Conservation (phyloP, 2,329 filamentous ascomycete genomes). For the Stylonectria norvegica region DNA sequence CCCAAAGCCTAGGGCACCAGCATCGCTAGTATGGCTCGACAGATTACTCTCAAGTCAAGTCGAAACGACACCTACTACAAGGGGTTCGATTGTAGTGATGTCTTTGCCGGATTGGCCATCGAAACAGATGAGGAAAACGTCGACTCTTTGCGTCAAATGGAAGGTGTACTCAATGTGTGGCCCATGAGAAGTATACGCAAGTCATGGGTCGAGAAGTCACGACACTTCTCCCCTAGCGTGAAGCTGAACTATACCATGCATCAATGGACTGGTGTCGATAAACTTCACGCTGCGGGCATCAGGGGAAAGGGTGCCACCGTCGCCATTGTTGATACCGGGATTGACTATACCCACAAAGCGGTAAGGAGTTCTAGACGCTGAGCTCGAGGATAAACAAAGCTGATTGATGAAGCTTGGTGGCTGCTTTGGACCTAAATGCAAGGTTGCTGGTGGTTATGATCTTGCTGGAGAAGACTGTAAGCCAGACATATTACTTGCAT, state of each 20-base stretch:
- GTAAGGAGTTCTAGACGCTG: conserved; percentile 16
- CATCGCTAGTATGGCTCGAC: conserved; percentile 17
- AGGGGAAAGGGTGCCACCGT: conserved; percentile 37
- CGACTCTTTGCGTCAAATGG: conserved; percentile 31
- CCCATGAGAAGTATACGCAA: conserved; percentile 27
- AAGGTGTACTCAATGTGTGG: conserved; percentile 38
- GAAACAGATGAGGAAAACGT: conserved; percentile 31
- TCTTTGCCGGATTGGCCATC: conserved; percentile 36
- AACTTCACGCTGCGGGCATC: conserved; percentile 36
- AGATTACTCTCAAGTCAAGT: conserved; percentile 18
- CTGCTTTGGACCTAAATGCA: conserved; percentile 38
- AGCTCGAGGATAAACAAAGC: background rate
- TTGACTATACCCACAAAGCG: conserved; percentile 39
- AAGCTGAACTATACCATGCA: conserved; percentile 35
- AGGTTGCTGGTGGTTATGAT: conserved; percentile 37
- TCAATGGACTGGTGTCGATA: conserved; percentile 38
- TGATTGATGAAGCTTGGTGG: conserved; percentile 33
- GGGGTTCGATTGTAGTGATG: conserved; percentile 33
- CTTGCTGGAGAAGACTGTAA: conserved; percentile 34
- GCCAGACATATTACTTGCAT: no score
- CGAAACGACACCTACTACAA: conserved; percentile 21
- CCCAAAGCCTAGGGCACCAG: conserved; percentile 16
- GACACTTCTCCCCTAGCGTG: conserved; percentile 10
- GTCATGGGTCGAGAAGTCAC: conserved; percentile 13
- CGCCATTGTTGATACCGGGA: conserved; percentile 39